A percentile compares a stretch with the other conserved stretches of the same genome.
phyloP scores from a whole-genome alignment of 257 asterid species.

The Nicotiana tabacum region DNA sequence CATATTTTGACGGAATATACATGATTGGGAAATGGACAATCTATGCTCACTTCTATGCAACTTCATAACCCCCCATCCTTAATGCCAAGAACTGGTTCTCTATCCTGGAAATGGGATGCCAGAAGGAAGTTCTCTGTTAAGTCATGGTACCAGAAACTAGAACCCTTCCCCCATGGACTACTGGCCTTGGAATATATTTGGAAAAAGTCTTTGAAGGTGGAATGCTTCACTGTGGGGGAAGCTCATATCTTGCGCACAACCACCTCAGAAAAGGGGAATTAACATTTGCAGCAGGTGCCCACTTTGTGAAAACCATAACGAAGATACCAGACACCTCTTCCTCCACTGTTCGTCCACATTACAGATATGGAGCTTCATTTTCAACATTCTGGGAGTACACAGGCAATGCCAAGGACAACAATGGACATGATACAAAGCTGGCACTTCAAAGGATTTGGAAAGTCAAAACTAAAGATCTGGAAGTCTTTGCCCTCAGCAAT shows the following conservation, averaged over 20 bases:
- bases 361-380: too few species aligned
- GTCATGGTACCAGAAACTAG: neutral
- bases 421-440: neutral
- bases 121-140: neutral
- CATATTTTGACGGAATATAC: neutral
- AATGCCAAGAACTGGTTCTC: neutral
- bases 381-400: neutral
- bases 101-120: neutral
- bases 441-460: neutral
- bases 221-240: neutral
- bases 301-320: too few species aligned
- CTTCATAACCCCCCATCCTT: neutral
- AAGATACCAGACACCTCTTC: too few species aligned
- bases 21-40: neutral
- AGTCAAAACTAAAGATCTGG: neutral
- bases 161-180: neutral
- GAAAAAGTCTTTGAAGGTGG: neutral
- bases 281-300: too few species aligned
- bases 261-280: too few species aligned
- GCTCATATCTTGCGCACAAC: neutral
- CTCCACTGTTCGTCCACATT: too few species aligned
- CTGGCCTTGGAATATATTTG: neutral
- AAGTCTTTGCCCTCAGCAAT: too few species aligned
- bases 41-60: neutral
- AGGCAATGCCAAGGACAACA: neutral